Percentiles rank a stretch among this genome's conserved stretches.
phyloP scores from a whole-genome alignment of 768 basidiomycete genomes.

The Termitomyces sp. region DNA sequence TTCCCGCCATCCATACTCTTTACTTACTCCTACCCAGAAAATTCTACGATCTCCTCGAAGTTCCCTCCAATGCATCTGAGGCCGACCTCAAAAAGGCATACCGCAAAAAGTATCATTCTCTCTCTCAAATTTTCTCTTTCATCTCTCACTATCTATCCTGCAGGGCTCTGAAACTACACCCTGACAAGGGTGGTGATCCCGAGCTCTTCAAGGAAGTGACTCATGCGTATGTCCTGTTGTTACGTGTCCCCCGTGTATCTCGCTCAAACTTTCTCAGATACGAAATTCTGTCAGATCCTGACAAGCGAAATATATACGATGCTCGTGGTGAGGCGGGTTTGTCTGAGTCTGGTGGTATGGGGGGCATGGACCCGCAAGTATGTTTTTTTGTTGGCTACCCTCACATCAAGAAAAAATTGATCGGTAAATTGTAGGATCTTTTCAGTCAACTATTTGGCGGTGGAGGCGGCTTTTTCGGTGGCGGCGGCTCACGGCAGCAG shows the following conservation, averaged over 20 bases:
- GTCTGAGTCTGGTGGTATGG: slow-evolving; percentile 81
- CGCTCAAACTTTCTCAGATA: slow-evolving; percentile 46
- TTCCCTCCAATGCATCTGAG: slow-evolving; percentile 71
- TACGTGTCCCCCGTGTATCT: slow-evolving; percentile 4
- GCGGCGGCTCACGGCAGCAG: slow-evolving; percentile 49
- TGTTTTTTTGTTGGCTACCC: slow-evolving; percentile 13
- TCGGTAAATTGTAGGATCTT: slow-evolving; percentile 55
- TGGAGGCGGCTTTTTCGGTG: slow-evolving; percentile 68
- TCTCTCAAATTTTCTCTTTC: not conserved
- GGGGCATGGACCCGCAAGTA: slow-evolving; percentile 95
- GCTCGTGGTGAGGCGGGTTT: slow-evolving; percentile 89
- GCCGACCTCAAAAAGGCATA: slow-evolving; percentile 92
- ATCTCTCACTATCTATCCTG: slow-evolving; percentile 6
- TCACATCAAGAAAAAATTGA: not conserved
- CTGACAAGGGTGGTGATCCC: slow-evolving; percentile 94
- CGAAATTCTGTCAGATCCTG: slow-evolving; percentile 86
- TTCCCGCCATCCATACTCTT: not conserved
- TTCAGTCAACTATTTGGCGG: slow-evolving; percentile 96
- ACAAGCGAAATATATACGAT: slow-evolving; percentile 82
- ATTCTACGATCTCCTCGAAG: slow-evolving; percentile 92
- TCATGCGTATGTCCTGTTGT: slow-evolving; percentile 66
- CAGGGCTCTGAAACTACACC: slow-evolving; percentile 81
- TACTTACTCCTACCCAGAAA: slow-evolving; percentile 41
- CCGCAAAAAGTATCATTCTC: slow-evolving; percentile 72
- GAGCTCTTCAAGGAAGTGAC: slow-evolving; percentile 98